Conservation (phyloP, 768 basidiomycete genomes). For the Leccinum longicurvipes region DNA sequence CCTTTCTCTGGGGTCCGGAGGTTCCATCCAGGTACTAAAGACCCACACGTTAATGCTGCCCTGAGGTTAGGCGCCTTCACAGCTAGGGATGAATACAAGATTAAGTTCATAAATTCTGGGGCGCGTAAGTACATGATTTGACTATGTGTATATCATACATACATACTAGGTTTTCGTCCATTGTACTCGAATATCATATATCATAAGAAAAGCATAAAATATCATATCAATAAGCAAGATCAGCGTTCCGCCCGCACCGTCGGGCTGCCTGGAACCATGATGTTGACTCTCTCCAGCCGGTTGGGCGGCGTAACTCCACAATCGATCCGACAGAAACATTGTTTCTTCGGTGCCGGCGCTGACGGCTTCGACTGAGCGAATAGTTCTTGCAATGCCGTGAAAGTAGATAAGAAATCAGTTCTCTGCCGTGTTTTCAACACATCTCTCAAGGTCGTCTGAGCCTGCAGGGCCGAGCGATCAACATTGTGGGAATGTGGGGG, state of each 20-base stretch:
- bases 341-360: conserved; percentile 4
- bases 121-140: conserved; percentile 1
- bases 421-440: conserved; percentile 1
- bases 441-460: conserved; percentile 16
- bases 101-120: not conserved
- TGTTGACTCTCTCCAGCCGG: conserved; percentile 10
- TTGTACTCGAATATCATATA: conserved; percentile 7
- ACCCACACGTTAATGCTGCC: not conserved
- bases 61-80: not conserved
- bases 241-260: conserved; percentile 17
- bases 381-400: conserved; percentile 18
- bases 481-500: not conserved
- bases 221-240: conserved; percentile 9
- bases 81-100: not conserved
- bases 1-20: not conserved
- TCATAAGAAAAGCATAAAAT: conserved; percentile 6
- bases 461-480: conserved; percentile 15
- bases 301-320: not conserved
- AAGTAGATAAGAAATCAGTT: conserved; percentile 15
- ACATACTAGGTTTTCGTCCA: conserved; percentile 13
- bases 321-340: conserved; percentile 6
- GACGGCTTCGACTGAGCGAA: conserved; percentile 16
- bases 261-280: conserved; percentile 21
- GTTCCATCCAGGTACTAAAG: not conserved
- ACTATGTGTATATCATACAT: not conserved